phyloP scores from a whole-genome alignment of 805 yeast species.

The Yarrowia sp. region DNA sequence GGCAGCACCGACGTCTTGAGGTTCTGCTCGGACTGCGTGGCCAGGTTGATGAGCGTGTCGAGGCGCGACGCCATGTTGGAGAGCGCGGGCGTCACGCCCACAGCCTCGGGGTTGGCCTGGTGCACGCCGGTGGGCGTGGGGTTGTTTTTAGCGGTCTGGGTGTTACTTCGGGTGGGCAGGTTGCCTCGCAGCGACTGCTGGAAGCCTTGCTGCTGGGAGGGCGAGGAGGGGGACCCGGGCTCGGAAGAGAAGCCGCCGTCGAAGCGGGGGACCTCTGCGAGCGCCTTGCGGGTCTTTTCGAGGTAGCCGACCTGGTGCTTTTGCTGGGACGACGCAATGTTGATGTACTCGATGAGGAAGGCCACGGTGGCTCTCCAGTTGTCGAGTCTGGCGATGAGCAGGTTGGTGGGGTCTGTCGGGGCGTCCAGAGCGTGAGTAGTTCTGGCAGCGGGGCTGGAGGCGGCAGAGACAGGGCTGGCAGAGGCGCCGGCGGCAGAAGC shows the following conservation, averaged over 20 bases:
- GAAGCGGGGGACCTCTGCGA: conserved; percentile 40
- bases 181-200: conserved; percentile 24
- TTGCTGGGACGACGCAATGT: conserved; percentile 35
- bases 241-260: conserved; percentile 28
- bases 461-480: not conserved
- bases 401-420: conserved; percentile 39
- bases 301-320: conserved; percentile 34
- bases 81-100: conserved; percentile 40
- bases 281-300: conserved; percentile 39
- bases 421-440: conserved; percentile 15
- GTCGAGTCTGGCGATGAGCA: conserved; percentile 40
- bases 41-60: conserved; percentile 39
- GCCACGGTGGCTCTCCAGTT: conserved; percentile 40
- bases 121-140: conserved; percentile 24
- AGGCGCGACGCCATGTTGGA: conserved; percentile 35
- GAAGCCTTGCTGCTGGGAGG: conserved; percentile 13
- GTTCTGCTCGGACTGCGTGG: conserved; percentile 42
- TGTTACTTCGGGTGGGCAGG: conserved; percentile 25
- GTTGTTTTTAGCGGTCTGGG: conserved; percentile 26
- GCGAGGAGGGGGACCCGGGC: conserved; percentile 13
- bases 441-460: not conserved
- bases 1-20: conserved; percentile 44
- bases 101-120: conserved; percentile 26
- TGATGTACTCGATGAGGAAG: conserved; percentile 36
- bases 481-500: not conserved